Conservation (phyloP, 352 stramenopile species). For the Phytopythium vexans region DNA sequence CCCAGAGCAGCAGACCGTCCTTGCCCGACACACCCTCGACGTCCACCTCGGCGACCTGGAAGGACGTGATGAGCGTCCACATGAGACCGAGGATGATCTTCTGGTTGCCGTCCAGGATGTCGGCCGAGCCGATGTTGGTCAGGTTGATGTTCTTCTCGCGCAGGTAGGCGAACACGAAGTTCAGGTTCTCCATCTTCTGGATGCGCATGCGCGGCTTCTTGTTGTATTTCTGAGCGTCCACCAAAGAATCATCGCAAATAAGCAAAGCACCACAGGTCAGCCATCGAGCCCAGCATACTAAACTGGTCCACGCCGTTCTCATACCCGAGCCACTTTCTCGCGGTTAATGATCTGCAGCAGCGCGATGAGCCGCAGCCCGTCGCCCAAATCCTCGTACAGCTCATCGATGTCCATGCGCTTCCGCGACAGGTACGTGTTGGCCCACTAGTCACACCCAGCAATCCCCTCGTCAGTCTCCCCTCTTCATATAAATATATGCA, state of each 20-base stretch:
- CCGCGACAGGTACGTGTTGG: constrained; percentile 86
- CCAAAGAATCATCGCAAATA: background rate
- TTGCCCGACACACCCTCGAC: constrained; percentile 89
- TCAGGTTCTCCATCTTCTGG: constrained; percentile 92
- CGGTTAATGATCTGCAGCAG: constrained; percentile 88
- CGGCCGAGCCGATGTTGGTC: constrained; percentile 90
- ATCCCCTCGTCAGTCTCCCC: background rate
- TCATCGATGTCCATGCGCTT: constrained; percentile 89
- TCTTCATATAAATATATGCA: background rate
- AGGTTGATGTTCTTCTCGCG: constrained; percentile 88
- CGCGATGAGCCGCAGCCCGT: constrained; percentile 84
- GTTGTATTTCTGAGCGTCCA: constrained; percentile 82
- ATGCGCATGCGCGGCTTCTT: constrained; percentile 91
- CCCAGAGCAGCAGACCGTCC: constrained; percentile 88
- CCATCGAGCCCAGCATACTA: background rate
- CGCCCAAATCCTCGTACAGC: constrained; percentile 86
- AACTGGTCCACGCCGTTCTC: constrained; percentile 2
- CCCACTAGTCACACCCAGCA: constrained; percentile 50
- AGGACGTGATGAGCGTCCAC: constrained; percentile 92
- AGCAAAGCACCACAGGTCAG: background rate
- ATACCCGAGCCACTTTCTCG: constrained; percentile 83
- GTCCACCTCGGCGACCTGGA: constrained; percentile 84
- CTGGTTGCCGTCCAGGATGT: constrained; percentile 90
- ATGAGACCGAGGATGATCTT: constrained; percentile 91
- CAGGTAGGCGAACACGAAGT: constrained; percentile 89